Evolutionary conservation across 2,329 filamentous ascomycete genomes (phyloP), one percentile per base, ranked within the genome.

Genomic region (Calonectria pseudoreteaudii): DNA sequence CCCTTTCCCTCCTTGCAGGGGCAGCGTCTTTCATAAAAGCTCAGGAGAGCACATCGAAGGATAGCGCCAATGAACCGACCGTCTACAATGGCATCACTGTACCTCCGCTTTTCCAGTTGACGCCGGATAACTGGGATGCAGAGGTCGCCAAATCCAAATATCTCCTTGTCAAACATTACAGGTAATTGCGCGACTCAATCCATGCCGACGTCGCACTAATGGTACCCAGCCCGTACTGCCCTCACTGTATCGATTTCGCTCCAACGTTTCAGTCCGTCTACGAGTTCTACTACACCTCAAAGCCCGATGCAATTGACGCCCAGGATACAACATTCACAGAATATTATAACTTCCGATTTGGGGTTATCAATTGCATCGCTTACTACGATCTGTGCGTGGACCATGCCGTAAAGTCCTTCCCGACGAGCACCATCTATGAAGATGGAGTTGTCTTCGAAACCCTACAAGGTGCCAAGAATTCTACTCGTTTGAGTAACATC

Each of bases 211-310:
- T 66, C 49, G 66, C 53, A 66, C 83, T 82, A 70, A 79, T 72
- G 52, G 75, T 74, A 53, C 36, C 10, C 72, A 92, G 90, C 79
- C 90, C 90, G 14, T 91, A 87, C 77, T 92, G 90, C 84, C 89
- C 89, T 60, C 95, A 98, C 84, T 98, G 96, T 86, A 90, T 90
- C 83, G 88, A 90, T 65, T 94, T 95, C 81, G 95, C 94, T 67
- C 97, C 97, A 10, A 93, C 91, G 66, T 98, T 92, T 88, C 95
- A 98, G 85, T 98, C 96, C 7, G 85, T 96, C 18, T 98, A 98
- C 88, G 97, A 99, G 86, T 98, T 93, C 85, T 99, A 98, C 87
- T 88, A 95, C 86, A 98, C 96, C 47, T 97, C 95, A 47, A 93
- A 95, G 80, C 93, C 94, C 20, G 86, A 93, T 83, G 79, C 87